Percentiles rank a stretch among this genome's conserved stretches.
Conservation (phyloP, 208 protist species). For the Acanthamoeba quina region DNA sequence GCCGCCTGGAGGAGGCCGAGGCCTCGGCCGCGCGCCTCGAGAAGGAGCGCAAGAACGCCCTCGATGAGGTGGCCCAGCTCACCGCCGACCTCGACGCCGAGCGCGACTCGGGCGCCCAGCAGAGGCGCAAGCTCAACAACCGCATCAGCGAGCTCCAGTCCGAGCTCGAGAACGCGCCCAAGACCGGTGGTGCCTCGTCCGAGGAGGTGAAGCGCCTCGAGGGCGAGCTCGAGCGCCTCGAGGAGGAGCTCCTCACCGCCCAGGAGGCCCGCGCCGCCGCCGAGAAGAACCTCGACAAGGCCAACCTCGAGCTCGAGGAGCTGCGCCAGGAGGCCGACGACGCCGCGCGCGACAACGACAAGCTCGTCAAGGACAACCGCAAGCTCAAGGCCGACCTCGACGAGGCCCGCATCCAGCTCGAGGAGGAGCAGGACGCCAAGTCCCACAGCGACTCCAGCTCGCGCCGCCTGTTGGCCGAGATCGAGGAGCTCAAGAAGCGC, state of each 20-base stretch:
- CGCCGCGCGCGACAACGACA: background rate
- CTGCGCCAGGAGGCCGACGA: constrained; percentile 20
- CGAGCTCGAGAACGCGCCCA: constrained; percentile 57
- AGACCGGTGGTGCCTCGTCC: constrained; percentile 28
- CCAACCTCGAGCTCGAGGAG: constrained; percentile 39
- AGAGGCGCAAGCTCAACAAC: constrained; percentile 78
- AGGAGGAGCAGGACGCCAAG: constrained; percentile 78
- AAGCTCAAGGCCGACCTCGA: constrained; percentile 78
- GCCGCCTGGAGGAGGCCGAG: constrained; percentile 34
- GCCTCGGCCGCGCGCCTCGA: constrained; percentile 1
- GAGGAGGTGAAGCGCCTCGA: constrained; percentile 78
- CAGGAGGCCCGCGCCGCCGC: constrained; percentile 46
- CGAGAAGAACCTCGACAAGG: constrained; percentile 73
- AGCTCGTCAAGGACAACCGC: background rate
- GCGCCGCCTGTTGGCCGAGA: constrained; percentile 76
- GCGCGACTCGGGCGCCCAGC: constrained; percentile 59
- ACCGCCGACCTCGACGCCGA: constrained; percentile 78
- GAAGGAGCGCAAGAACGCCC: constrained; percentile 16
- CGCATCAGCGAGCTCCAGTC: constrained; percentile 5
- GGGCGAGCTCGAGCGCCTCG: constrained; percentile 70
- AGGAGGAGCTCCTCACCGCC: constrained; percentile 76
- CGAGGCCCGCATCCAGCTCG: constrained; percentile 72
- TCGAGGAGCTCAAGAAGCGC: constrained; percentile 73
- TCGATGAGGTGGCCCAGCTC: constrained; percentile 37
- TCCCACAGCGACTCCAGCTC: constrained; percentile 66